A percentile compares a stretch with the other conserved stretches of the same genome.
phyloP scores from a whole-genome alignment of 495 filamentous ascomycete genomes.

The Penicillium turbatum region DNA sequence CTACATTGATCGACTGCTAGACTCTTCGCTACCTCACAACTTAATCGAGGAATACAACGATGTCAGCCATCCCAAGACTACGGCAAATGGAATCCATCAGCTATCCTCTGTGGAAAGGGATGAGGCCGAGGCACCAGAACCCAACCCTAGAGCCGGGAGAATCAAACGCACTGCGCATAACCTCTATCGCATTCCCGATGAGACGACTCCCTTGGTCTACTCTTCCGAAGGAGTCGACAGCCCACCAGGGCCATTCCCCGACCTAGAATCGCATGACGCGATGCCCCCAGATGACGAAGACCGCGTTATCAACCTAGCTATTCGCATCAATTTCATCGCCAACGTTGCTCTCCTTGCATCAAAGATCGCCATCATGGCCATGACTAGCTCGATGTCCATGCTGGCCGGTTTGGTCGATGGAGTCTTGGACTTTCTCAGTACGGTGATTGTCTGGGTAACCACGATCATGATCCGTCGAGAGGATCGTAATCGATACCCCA shows the following conservation, averaged over 20 bases:
- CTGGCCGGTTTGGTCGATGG: conserved; percentile 87
- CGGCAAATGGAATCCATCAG: conserved; percentile 10
- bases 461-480: conserved; percentile 67
- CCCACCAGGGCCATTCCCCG: conserved; percentile 23
- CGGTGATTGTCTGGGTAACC: conserved; percentile 80
- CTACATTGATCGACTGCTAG: conserved; percentile 86
- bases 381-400: conserved; percentile 82
- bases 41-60: conserved; percentile 75
- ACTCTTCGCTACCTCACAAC: conserved; percentile 80
- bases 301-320: conserved; percentile 68
- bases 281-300: conserved; percentile 58
- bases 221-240: conserved; percentile 31
- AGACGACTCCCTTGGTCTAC: conserved; percentile 57
- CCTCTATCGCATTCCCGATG: conserved; percentile 70
- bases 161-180: conserved; percentile 76
- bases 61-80: conserved; percentile 21
- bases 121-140: conserved; percentile 6
- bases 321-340: conserved; percentile 82
- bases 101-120: conserved; percentile 13
- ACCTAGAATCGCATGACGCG: conserved; percentile 42
- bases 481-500: conserved; percentile 78
- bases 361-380: conserved; percentile 73
- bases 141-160: conserved; percentile 28
- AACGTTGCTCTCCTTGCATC: conserved; percentile 72
- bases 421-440: conserved; percentile 80